phyloP scores from a whole-genome alignment of 345 rosid genomes.

The Rhizophora mangle region DNA sequence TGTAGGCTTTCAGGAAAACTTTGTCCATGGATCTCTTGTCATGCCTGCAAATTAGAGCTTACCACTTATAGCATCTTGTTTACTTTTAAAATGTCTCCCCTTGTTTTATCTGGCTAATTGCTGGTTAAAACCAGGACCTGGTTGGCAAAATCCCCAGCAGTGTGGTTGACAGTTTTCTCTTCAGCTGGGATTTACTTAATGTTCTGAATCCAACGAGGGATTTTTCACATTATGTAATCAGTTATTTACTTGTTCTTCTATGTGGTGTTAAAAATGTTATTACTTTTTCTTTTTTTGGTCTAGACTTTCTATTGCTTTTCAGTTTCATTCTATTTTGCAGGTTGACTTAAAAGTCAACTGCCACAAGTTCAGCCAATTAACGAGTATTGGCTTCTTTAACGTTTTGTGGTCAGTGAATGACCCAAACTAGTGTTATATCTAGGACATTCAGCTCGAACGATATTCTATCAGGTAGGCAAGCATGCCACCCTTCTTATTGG shows the following conservation, averaged over 20 bases:
- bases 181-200: constrained; percentile 10
- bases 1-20: constrained; percentile 15
- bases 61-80: constrained; percentile 18
- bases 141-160: constrained; percentile 14
- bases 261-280: not conserved
- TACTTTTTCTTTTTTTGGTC: not conserved
- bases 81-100: constrained; percentile 16
- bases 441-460: too few species aligned
- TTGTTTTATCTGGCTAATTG: constrained; percentile 35
- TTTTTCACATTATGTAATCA: constrained; percentile 1
- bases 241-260: constrained; percentile 8
- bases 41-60: constrained; percentile 32
- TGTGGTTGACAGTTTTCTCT: constrained; percentile 7
- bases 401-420: too few species aligned
- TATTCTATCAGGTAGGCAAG: too few species aligned
- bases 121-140: constrained; percentile 12
- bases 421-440: too few species aligned
- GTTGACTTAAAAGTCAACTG: too few species aligned
- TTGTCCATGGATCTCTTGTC: constrained; percentile 11
- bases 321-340: too few species aligned
- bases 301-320: not conserved
- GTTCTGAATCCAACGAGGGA: constrained; percentile 15
- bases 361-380: too few species aligned
- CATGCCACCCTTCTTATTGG: too few species aligned
- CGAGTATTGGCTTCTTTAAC: too few species aligned